These are phyloP conservation scores for Colletotrichum falcatum DNA, from an alignment of 2,329 filamentous ascomycete species.

Conservation along the genomic window DNA sequence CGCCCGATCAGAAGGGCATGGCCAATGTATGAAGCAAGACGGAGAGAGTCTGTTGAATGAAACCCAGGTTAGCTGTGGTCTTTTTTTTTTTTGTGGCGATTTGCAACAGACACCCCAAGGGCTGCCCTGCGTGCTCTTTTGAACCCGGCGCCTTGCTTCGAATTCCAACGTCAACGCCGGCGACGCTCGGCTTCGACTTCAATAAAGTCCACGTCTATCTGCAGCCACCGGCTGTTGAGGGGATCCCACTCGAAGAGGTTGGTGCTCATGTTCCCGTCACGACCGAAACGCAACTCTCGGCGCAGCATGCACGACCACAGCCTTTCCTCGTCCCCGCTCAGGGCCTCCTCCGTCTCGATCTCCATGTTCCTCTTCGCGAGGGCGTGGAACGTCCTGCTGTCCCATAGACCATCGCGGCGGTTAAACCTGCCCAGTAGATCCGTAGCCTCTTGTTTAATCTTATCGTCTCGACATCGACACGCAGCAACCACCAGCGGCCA, in stretches of 20 bases:
- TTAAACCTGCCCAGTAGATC: conserved; percentile 55
- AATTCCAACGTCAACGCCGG: background rate
- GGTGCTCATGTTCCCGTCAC: conserved; percentile 37
- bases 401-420: conserved; percentile 57
- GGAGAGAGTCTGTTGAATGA: background rate
- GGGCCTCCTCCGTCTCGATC: conserved; percentile 48
- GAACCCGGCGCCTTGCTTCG: background rate
- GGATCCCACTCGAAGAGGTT: conserved; percentile 16
- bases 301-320: conserved; percentile 55
- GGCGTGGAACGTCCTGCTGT: conserved; percentile 54
- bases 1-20: background rate
- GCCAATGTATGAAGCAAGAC: background rate
- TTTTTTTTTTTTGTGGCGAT: too few relatives aligned
- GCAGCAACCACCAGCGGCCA: conserved; percentile 57
- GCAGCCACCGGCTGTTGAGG: background rate
- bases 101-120: background rate
- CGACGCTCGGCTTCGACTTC: background rate
- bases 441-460: conserved; percentile 54
- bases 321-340: conserved; percentile 51
- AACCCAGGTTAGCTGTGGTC: too few relatives aligned
- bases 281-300: conserved; percentile 54
- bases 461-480: conserved; percentile 54
- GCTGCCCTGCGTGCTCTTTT: background rate
- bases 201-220: background rate
- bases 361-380: conserved; percentile 54